Conservation (phyloP, 2,329 filamentous ascomycete genomes). For the Diaporthe caulivora region DNA sequence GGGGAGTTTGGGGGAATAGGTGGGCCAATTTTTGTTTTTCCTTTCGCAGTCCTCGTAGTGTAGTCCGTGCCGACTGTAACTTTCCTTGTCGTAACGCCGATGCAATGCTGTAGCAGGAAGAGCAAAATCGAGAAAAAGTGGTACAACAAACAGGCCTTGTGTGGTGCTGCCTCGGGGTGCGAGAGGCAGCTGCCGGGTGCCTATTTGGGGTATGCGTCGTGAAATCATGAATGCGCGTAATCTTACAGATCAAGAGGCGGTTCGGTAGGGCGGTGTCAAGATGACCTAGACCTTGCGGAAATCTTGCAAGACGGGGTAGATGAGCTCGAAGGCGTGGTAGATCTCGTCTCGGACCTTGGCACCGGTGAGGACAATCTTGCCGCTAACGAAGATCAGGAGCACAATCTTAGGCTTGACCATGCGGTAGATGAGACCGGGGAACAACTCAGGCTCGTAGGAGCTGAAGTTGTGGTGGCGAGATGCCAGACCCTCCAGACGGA, state of each 20-base stretch:
- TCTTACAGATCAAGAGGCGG: conserved; percentile 39
- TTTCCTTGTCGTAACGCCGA: conserved; percentile 60
- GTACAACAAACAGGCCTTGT: conserved; percentile 43
- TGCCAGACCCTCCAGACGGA: conserved; percentile 94
- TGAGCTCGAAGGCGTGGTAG: conserved; percentile 96
- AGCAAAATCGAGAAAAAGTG: conserved; percentile 36
- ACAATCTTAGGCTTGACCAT: conserved; percentile 99
- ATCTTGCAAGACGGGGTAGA: conserved; percentile 91
- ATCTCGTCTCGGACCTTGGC: conserved; percentile 99
- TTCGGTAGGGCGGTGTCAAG: neutral
- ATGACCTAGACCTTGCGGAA: conserved; percentile 67
- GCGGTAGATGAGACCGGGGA: conserved; percentile 99
- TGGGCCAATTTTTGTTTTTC: conserved; percentile 47
- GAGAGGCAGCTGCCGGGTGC: conserved; percentile 32
- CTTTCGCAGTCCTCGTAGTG: conserved; percentile 42
- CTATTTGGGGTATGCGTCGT: conserved; percentile 50
- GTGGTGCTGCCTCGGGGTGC: conserved; percentile 29
- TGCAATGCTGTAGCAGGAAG: conserved; percentile 50
- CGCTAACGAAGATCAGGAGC: conserved; percentile 95
- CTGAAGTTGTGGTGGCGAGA: conserved; percentile 99
- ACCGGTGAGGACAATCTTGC: conserved; percentile 97
- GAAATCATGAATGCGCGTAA: conserved; percentile 57
- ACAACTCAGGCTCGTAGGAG: conserved; percentile 97
- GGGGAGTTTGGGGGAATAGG: conserved; percentile 20
- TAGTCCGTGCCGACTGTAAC: conserved; percentile 39